phyloP scores from a whole-genome alignment of 2,329 filamentous ascomycete genomes.

The Aureobasidium sp. region DNA sequence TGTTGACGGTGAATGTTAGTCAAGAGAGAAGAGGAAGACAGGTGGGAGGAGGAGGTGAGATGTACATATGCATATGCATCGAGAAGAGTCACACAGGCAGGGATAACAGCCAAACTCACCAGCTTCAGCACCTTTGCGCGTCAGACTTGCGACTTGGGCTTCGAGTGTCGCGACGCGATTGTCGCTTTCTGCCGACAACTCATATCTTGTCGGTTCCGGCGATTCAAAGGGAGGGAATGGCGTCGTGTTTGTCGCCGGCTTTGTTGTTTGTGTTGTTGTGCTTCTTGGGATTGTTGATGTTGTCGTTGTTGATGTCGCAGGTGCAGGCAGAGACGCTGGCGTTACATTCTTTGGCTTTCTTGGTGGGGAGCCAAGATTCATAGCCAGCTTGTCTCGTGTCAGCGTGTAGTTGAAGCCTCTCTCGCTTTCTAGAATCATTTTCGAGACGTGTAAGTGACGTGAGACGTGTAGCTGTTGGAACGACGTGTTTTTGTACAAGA shows the following conservation, averaged over 20 bases:
- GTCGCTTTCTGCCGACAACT: background rate
- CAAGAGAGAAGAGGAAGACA: background rate
- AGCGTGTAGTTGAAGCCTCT: conserved; percentile 9
- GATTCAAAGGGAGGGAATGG: background rate
- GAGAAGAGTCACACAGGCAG: background rate
- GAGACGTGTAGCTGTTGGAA: background rate
- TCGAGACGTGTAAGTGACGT: background rate
- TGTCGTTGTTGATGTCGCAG: background rate
- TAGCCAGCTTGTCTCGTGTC: conserved; percentile 8
- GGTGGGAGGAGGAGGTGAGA: background rate
- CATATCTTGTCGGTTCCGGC: background rate
- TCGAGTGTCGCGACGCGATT: background rate
- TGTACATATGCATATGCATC: conserved; percentile 11
- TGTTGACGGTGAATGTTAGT: background rate
- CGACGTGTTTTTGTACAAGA: conserved; percentile 6
- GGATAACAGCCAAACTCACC: conserved; percentile 12
- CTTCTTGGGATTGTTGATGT: background rate
- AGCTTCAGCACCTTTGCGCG: conserved; percentile 1
- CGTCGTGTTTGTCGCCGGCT: background rate
- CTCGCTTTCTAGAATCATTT: conserved; percentile 7
- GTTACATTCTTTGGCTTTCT: conserved; percentile 5
- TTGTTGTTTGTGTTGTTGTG: background rate
- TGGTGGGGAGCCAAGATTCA: conserved; percentile 10
- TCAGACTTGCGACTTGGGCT: background rate
- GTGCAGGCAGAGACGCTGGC: background rate